phyloP scores from a whole-genome alignment of 129 eudicot genomes.

The Oenanthe sinensis region DNA sequence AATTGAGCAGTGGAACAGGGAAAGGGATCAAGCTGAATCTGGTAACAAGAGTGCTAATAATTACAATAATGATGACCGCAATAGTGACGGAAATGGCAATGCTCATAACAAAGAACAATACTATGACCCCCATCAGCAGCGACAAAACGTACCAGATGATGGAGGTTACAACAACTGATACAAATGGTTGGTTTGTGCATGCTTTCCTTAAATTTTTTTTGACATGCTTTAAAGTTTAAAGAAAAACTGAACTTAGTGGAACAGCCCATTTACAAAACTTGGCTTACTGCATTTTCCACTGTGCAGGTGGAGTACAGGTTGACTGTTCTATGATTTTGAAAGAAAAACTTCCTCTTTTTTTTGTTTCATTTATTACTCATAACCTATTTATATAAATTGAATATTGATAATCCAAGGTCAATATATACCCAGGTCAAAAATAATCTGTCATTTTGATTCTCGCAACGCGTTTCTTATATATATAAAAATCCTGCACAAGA shows the following conservation, averaged over 20 bases:
- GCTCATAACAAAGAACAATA: constrained; percentile 30
- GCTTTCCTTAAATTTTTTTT: constrained; percentile 11
- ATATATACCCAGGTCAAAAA: too few relatives aligned
- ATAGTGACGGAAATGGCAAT: constrained; percentile 16
- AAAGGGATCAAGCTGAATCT: constrained; percentile 60
- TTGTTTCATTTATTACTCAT: constrained; percentile 6
- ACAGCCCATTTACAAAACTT: constrained; percentile 28
- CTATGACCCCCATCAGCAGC: constrained; percentile 32
- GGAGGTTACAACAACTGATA: constrained; percentile 37
- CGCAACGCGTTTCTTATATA: not conserved
- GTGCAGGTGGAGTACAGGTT: constrained; percentile 93
- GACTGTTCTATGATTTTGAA: constrained; percentile 37
- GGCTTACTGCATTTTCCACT: constrained; percentile 88
- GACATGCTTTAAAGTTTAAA: not conserved
- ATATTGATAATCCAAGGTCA: too few relatives aligned
- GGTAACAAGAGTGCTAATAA: constrained; percentile 27
- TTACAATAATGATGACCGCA: constrained; percentile 21
- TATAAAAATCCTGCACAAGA: not conserved
- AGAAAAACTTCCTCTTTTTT: constrained; percentile 21
- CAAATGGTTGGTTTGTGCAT: constrained; percentile 27
- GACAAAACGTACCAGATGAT: constrained; percentile 24
- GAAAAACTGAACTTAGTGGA: not conserved
- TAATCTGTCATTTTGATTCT: too few relatives aligned
- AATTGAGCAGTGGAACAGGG: constrained; percentile 95
- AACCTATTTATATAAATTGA: not conserved